A percentile compares a stretch with the other conserved stretches of the same genome.
Evolutionary conservation across 768 basidiomycete genomes (phyloP).

Genomic region (Porphyrellus cyaneotinctus): DNA sequence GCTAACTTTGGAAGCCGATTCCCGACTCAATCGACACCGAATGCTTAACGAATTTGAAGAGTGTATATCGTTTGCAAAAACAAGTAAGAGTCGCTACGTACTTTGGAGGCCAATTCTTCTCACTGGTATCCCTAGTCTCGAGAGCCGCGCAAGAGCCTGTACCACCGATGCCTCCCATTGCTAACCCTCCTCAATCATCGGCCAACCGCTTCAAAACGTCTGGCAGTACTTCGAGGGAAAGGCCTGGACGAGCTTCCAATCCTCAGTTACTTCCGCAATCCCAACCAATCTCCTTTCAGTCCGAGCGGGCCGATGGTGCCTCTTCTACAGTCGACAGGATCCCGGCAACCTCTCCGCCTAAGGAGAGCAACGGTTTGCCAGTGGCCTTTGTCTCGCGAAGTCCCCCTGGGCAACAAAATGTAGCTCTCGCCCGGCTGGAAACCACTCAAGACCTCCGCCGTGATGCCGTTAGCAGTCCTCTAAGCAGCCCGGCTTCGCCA

Average conservation of each 20-base stretch:
- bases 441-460: slow-evolving; percentile 1
- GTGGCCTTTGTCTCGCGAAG: slow-evolving; percentile 3
- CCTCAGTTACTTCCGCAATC: slow-evolving; percentile 11
- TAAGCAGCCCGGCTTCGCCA: slow-evolving; percentile 4
- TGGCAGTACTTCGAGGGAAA: slow-evolving; percentile 7
- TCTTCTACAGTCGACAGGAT: neutral
- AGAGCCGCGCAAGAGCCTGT: slow-evolving; percentile 59
- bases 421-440: neutral
- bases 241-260: slow-evolving; percentile 22
- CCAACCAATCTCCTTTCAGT: neutral
- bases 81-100: slow-evolving; percentile 44
- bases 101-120: slow-evolving; percentile 3
- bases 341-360: neutral
- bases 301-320: neutral
- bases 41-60: slow-evolving; percentile 72
- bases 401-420: slow-evolving; percentile 2
- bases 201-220: neutral
- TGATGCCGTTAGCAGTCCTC: slow-evolving; percentile 2
- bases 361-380: slow-evolving; percentile 3
- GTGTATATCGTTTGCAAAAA: slow-evolving; percentile 77
- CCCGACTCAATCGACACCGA: slow-evolving; percentile 53
- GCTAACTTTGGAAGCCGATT: slow-evolving; percentile 60
- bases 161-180: slow-evolving; percentile 59
- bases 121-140: slow-evolving; percentile 39
- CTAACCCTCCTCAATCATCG: slow-evolving; percentile 29